phyloP scores from a whole-genome alignment of 2,329 filamentous ascomycete species.

The Knoxdaviesia proteae region DNA sequence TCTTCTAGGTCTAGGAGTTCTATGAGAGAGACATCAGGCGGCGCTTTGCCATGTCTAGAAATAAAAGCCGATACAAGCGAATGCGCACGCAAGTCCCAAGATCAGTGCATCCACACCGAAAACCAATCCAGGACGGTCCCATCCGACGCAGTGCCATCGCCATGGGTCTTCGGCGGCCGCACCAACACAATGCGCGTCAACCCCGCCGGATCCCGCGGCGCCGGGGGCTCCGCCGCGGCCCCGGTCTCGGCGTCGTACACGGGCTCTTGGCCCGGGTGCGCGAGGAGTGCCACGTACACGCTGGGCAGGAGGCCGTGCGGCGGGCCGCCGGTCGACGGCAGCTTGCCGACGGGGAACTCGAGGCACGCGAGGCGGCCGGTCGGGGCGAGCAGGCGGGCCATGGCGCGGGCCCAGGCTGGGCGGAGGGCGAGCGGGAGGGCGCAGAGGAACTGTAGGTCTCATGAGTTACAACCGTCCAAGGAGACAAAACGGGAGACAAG shows the following conservation, averaged over 20 bases:
- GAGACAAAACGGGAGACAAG: no score
- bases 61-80: neutral
- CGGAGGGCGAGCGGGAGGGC: conserved; percentile 34
- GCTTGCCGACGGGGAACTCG: conserved; percentile 60
- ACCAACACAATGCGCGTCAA: conserved; percentile 7
- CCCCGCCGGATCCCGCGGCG: neutral
- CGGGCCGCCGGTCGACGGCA: conserved; percentile 42
- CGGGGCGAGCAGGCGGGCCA: conserved; percentile 25
- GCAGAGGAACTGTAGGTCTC: conserved; percentile 32
- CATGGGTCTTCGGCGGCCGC: conserved; percentile 28
- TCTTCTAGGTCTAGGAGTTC: neutral
- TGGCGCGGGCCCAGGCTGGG: conserved; percentile 30
- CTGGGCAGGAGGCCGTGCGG: conserved; percentile 50
- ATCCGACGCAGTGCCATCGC: conserved; percentile 20
- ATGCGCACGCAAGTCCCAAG: neutral
- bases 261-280: conserved; percentile 45
- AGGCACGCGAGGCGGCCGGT: conserved; percentile 38
- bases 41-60: neutral
- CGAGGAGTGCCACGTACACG: conserved; percentile 52
- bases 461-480: no score
- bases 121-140: conserved; percentile 29
- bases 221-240: conserved; percentile 3
- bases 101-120: conserved; percentile 26
- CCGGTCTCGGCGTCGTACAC: conserved; percentile 27
- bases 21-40: neutral